Evolutionary conservation across 441 rosid species (phyloP).

Genomic region (Flueggea neowawraea): DNA sequence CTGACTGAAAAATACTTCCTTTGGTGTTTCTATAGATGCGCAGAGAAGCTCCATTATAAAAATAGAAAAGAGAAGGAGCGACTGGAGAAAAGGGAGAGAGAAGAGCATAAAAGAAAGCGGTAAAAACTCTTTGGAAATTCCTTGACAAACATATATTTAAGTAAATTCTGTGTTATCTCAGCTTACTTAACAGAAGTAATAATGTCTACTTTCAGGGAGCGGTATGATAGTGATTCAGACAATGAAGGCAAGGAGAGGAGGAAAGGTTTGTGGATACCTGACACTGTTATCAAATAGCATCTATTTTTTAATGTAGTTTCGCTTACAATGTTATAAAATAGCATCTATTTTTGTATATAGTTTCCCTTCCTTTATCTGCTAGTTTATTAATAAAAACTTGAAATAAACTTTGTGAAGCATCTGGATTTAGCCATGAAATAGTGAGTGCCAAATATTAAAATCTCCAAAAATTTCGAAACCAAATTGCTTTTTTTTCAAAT

Average conservation of each 20-base stretch:
- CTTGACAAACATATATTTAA: not conserved
- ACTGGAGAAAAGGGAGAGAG: slow-evolving; percentile 37
- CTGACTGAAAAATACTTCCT: not conserved
- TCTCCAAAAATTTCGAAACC: too few relatives aligned
- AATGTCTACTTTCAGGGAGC: slow-evolving; percentile 31
- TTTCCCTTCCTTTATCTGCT: not conserved
- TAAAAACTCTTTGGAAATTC: slow-evolving; percentile 3
- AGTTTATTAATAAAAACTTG: not conserved
- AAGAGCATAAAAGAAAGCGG: slow-evolving; percentile 42
- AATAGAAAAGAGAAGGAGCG: slow-evolving; percentile 59
- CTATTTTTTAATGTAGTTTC: too few relatives aligned
- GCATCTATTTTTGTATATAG: not conserved
- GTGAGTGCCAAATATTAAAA: not conserved
- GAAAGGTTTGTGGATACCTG: slow-evolving; percentile 43
- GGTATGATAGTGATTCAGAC: slow-evolving; percentile 39
- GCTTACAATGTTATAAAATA: not conserved
- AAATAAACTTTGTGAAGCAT: not conserved
- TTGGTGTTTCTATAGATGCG: slow-evolving; percentile 44
- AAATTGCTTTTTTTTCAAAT: too few relatives aligned
- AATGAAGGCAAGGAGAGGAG: slow-evolving; percentile 36
- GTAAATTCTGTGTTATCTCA: not conserved
- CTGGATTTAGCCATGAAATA: not conserved
- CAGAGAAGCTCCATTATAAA: slow-evolving; percentile 79
- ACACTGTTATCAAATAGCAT: not conserved
- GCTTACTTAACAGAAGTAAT: slow-evolving; percentile 1